These are phyloP conservation scores for Pseudoturritis turrita DNA, from an alignment of 345 rosid genomes.

Conservation along the genomic window DNA sequence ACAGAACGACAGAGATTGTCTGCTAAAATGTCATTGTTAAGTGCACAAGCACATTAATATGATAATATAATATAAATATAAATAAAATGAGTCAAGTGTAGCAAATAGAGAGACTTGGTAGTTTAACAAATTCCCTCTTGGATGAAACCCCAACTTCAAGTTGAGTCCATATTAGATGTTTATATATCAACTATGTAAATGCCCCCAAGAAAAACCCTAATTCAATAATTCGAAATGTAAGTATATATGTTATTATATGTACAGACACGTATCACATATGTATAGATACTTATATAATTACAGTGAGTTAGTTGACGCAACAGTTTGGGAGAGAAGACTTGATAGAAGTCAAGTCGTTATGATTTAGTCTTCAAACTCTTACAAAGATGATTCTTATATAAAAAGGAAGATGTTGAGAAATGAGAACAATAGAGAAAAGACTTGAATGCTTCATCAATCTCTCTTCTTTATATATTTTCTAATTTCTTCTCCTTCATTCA, in stretches of 20 bases:
- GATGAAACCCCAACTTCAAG: slow-evolving; percentile 1
- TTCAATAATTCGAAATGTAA: not conserved
- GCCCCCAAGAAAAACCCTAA: not conserved
- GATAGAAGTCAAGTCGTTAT: slow-evolving; percentile 10
- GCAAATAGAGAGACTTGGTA: not conserved
- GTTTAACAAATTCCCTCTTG: slow-evolving; percentile 17
- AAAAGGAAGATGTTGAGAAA: slow-evolving; percentile 25
- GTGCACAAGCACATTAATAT: not conserved
- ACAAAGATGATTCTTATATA: not conserved
- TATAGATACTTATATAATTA: not conserved
- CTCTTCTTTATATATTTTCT: slow-evolving; percentile 5
- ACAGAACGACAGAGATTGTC: slow-evolving; percentile 12
- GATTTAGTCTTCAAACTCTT: not conserved
- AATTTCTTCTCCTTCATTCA: slow-evolving; percentile 9
- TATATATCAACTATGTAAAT: not conserved
- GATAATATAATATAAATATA: not conserved
- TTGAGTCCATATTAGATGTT: slow-evolving; percentile 4
- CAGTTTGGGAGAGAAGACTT: slow-evolving; percentile 6
- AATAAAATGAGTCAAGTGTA: not conserved
- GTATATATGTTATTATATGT: not conserved
- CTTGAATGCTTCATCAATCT: not conserved
- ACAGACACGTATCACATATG: not conserved
- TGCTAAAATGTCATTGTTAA: slow-evolving; percentile 13
- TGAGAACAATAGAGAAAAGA: not conserved
- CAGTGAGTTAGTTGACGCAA: slow-evolving; percentile 5